Conservation (phyloP, 345 rosid species). For the Gossypium mustelinum region DNA sequence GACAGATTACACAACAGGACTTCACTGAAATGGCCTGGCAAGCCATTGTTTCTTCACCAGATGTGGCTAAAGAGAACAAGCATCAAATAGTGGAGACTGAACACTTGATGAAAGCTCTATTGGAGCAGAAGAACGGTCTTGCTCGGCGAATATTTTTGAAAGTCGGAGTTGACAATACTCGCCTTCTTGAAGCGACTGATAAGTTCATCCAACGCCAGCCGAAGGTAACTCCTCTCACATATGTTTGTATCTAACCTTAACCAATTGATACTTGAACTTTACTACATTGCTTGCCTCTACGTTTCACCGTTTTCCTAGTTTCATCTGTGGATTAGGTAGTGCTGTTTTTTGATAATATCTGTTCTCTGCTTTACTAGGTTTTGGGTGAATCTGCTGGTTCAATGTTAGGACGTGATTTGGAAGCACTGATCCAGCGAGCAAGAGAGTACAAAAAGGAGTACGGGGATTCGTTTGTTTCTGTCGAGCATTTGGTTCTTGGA, state of each 20-base stretch:
- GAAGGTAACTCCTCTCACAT: constrained; percentile 47
- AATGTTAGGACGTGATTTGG: constrained; percentile 94
- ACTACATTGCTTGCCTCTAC: not conserved
- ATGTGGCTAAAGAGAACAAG: constrained; percentile 90
- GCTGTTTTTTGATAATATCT: constrained; percentile 15
- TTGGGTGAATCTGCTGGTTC: constrained; percentile 84
- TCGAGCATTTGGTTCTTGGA: constrained; percentile 94
- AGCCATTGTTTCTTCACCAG: constrained; percentile 87
- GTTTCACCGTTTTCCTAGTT: not conserved
- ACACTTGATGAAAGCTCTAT: constrained; percentile 84
- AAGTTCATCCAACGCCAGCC: constrained; percentile 91
- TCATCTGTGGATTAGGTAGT: not conserved
- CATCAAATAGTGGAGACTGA: constrained; percentile 99
- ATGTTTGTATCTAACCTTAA: not conserved
- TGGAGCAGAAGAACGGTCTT: constrained; percentile 99
- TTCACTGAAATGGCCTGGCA: constrained; percentile 99
- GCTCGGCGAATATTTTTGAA: constrained; percentile 88
- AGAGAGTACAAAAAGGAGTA: constrained; percentile 83
- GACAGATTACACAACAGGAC: constrained; percentile 85
- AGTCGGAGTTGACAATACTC: constrained; percentile 79
- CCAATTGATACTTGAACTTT: not conserved
- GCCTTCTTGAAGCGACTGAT: constrained; percentile 90
- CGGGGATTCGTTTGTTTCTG: constrained; percentile 88
- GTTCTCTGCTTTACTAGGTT: constrained; percentile 44
- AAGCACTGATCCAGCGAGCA: constrained; percentile 76